Evolutionary conservation across 495 filamentous ascomycete species (phyloP), one percentile per base, ranked within the genome.

Genomic region (Chaetomium fimeti): DNA sequence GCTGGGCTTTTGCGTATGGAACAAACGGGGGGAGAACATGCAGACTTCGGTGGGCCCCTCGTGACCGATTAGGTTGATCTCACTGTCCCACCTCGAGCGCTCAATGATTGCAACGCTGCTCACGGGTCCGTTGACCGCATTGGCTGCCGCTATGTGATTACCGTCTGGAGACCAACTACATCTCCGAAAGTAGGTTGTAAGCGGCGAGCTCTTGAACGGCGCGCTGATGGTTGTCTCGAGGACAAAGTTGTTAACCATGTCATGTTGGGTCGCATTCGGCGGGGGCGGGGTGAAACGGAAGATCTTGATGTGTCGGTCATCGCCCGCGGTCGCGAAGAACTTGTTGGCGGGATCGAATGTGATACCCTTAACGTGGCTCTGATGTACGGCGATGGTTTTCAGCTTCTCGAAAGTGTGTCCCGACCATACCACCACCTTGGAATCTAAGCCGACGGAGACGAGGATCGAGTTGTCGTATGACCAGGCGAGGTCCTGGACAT

Each of bases 261-360:
- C 95, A 67, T 97, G 88, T 29, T 92, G 84, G 5, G 91, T 94
- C 12, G 95, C 91, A 76, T 96, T 97, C n/a, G 93, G 89, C 0
- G 86, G 82, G 0, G 94, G 94, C 2, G 92, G 88, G 16, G 88
- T 96, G 74, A 96, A 99, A 59, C 93, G 89, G 78, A 95, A 97
- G 64, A 99, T 90, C 73, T 96, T 96, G 76, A 99, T 94, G 8
- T 91, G 91, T 36, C 94, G 88, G 72, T 99, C 94, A 73, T 99
- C 94, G 77, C 91, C 96, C 1, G 94, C 92, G 1, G 94, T 99
- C 29, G 94, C 94, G 77, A 99, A 99, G 80, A 96, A 98, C 72
- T 98, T 98, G 78, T 97, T 98, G 22, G 95, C 95, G 2, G 94
- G 94, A 71, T 99, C 94, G 72, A 99, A 99, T 1, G 92, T 96